A percentile compares a stretch with the other conserved stretches of the same genome.
These are phyloP conservation scores for Cercophora sp. DNA, from an alignment of 495 filamentous ascomycete genomes.

Conservation along the genomic window DNA sequence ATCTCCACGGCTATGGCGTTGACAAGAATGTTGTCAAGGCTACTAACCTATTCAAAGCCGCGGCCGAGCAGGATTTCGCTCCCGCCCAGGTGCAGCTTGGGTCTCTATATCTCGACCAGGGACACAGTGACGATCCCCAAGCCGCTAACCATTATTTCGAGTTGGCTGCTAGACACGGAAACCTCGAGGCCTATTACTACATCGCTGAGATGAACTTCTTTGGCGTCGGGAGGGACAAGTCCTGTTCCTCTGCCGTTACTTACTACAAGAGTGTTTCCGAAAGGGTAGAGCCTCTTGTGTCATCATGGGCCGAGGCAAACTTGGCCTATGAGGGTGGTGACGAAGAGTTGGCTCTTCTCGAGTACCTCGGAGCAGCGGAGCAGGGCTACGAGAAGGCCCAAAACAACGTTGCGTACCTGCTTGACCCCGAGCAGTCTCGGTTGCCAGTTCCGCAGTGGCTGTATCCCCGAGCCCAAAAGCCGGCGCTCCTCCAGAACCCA, in stretches of 20 bases:
- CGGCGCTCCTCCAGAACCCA: slow-evolving; percentile 62
- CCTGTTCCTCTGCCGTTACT: slow-evolving; percentile 72
- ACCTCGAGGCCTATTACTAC: slow-evolving; percentile 93
- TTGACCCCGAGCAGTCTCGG: slow-evolving; percentile 69
- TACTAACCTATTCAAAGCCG: slow-evolving; percentile 72
- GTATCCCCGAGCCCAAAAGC: slow-evolving; percentile 31
- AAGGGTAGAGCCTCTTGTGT: slow-evolving; percentile 77
- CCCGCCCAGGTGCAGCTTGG: slow-evolving; percentile 82
- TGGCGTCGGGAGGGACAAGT: slow-evolving; percentile 74
- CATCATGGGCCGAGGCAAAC: slow-evolving; percentile 83
- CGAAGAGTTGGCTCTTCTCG: slow-evolving; percentile 75
- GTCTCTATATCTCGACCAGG: slow-evolving; percentile 85
- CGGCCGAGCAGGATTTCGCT: slow-evolving; percentile 80
- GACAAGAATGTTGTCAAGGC: slow-evolving; percentile 69
- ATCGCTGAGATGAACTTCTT: slow-evolving; percentile 85
- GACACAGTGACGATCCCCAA: slow-evolving; percentile 56
- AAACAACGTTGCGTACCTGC: slow-evolving; percentile 87
- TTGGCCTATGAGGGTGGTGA: slow-evolving; percentile 80
- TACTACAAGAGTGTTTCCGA: slow-evolving; percentile 97
- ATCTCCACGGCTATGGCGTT: slow-evolving; percentile 80
- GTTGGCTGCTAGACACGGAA: slow-evolving; percentile 79
- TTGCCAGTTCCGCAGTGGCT: slow-evolving; percentile 39
- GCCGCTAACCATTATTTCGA: slow-evolving; percentile 87
- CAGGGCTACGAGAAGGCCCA: slow-evolving; percentile 93
- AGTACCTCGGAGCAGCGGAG: slow-evolving; percentile 89